phyloP scores from a whole-genome alignment of 1,139 yeast species.

The Cylindricascospora bacillispora region DNA sequence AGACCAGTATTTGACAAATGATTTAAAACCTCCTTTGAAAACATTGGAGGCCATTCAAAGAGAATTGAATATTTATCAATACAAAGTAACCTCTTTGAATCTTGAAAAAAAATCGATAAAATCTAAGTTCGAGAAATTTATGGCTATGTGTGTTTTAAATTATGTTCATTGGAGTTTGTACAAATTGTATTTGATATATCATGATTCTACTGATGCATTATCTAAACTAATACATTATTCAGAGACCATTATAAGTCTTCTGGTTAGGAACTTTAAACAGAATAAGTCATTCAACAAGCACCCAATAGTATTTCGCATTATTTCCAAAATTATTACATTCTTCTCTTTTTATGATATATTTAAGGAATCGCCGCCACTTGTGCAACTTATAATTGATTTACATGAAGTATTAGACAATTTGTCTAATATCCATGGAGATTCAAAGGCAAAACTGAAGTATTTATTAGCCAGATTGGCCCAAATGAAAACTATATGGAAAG shows the following conservation, averaged over 20 bases:
- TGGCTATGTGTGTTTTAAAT: conserved; percentile 12
- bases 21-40: conserved; percentile 19
- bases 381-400: conserved; percentile 14
- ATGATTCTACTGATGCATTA: conserved; percentile 11
- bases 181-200: conserved; percentile 16
- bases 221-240: conserved; percentile 13
- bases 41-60: conserved; percentile 21
- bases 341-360: conserved; percentile 19
- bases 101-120: conserved; percentile 9
- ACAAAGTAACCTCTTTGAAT: conserved; percentile 8
- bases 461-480: conserved; percentile 12
- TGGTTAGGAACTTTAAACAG: conserved; percentile 13
- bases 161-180: conserved; percentile 19
- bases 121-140: conserved; percentile 17
- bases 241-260: conserved; percentile 10
- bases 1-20: conserved; percentile 12
- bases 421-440: conserved; percentile 9
- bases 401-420: conserved; percentile 12
- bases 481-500: conserved; percentile 16
- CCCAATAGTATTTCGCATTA: conserved; percentile 14
- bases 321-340: conserved; percentile 16
- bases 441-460: conserved; percentile 34
- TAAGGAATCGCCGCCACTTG: conserved; percentile 10
- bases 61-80: conserved; percentile 13
- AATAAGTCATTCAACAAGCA: conserved; percentile 15